Evolutionary conservation across 257 asterid species (phyloP), one percentile per base, ranked within the genome.

Genomic region (Capsicum chinense): DNA sequence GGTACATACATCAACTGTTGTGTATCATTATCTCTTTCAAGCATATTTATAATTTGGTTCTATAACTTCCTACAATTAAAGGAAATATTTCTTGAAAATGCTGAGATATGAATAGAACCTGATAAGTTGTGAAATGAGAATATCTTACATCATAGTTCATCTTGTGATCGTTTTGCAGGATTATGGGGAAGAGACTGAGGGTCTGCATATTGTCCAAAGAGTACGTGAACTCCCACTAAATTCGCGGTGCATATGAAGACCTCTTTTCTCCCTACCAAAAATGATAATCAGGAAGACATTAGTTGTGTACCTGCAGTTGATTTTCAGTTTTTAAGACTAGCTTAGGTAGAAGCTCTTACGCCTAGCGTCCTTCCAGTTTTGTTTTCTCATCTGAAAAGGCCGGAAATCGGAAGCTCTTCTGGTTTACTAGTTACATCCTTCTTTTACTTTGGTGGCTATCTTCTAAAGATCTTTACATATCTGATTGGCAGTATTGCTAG

Each of bases 201-300:
- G 95, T 82, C 97, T 93, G 70, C 93, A 89, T 84, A 92, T 93
- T 16, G 97, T 92, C n/a, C 80, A 94, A 92, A 66, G 95, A 92
- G 80, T 89, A 91, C 6, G 92, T 91, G 78, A 92, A 94, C 84
- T 88, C 95, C 13, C 92, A 89, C 79, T 92, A 89, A 83, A 59
- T 60, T 33, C 0, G 17, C 5, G 17, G 9, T 50, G 79, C 37
- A 70, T 60, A 60, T 60, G 35, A n/a, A 60, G 67, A 7, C 26
- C 35, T 66, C 17, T 71, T 16, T 14, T 16, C n/a, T 66, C 57
- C 37, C 17, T 17, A 44, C 79, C 79, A 44, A 70, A 70, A 17
- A 70, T 17, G 79, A 69, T 42, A 42, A 64, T 69, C 33, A 6
- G 3, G 15, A 42, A 70, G 17, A 70, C 79, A 71, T 11, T n/a